phyloP scores from a whole-genome alignment of 192 early-diverging fungal genomes.

The Helicostylum pulchrum region DNA sequence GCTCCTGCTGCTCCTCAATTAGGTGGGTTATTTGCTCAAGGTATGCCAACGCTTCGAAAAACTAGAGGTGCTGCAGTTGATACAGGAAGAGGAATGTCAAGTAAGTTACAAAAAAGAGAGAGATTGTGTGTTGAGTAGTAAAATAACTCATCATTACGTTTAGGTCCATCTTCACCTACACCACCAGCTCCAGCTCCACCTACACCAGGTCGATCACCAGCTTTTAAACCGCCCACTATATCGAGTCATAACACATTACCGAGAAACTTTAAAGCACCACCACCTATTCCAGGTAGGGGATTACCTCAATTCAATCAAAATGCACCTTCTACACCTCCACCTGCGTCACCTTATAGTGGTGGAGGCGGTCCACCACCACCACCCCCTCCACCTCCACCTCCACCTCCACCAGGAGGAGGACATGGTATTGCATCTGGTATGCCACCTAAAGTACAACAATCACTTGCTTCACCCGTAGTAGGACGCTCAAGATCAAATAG shows the following conservation, averaged over 20 bases:
- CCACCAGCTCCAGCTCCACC: slow-evolving; percentile 17
- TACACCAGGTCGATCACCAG: slow-evolving; percentile 12
- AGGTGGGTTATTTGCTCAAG: slow-evolving; percentile 43
- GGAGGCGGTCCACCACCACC: not conserved
- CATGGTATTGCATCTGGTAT: slow-evolving; percentile 21
- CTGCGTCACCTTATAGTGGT: slow-evolving; percentile 1
- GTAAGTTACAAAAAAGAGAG: not conserved
- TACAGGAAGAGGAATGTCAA: slow-evolving; percentile 16
- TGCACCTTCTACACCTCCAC: slow-evolving; percentile 12
- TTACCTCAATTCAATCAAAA: not conserved
- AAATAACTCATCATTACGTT: not conserved
- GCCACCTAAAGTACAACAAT: slow-evolving; percentile 12
- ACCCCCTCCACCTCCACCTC: slow-evolving; percentile 31
- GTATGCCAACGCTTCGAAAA: slow-evolving; percentile 56
- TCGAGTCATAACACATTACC: slow-evolving; percentile 16
- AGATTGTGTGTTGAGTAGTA: not conserved
- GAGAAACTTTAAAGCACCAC: slow-evolving; percentile 24
- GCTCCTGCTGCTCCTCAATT: slow-evolving; percentile 19
- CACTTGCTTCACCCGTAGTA: slow-evolving; percentile 28
- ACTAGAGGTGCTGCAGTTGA: slow-evolving; percentile 27
- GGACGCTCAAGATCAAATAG: slow-evolving; percentile 42
- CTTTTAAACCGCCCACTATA: slow-evolving; percentile 7
- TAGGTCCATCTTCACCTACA: slow-evolving; percentile 3
- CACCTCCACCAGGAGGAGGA: slow-evolving; percentile 24
- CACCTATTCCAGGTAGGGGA: slow-evolving; percentile 18